These are phyloP conservation scores for Ogataea saltuana DNA, from an alignment of 805 yeast genomes.

Conservation along the genomic window DNA sequence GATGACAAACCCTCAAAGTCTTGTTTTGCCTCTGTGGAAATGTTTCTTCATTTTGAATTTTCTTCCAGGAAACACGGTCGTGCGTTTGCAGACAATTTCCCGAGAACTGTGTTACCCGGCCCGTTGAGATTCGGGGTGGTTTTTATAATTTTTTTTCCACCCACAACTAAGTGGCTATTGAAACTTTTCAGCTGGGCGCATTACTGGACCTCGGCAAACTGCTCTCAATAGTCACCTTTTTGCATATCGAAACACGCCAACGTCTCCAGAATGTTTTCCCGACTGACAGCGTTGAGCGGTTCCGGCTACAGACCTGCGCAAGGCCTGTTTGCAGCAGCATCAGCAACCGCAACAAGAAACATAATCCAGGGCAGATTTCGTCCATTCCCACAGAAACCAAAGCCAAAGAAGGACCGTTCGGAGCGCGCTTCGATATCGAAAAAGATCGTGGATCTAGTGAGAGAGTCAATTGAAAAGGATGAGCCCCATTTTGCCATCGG, in stretches of 20 bases:
- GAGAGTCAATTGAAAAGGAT: slow-evolving; percentile 57
- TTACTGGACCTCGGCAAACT: neutral
- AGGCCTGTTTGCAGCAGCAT: slow-evolving; percentile 11
- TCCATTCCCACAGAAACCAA: slow-evolving; percentile 30
- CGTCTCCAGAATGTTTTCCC: slow-evolving; percentile 1
- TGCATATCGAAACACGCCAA: no score
- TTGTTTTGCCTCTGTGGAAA: slow-evolving; percentile 3
- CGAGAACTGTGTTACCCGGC: slow-evolving; percentile 5
- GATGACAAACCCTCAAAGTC: neutral
- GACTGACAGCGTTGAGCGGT: neutral
- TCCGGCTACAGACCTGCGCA: slow-evolving; percentile 1
- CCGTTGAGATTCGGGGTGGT: neutral
- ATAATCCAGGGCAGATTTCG: slow-evolving; percentile 32
- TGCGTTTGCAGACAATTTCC: neutral
- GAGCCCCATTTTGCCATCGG: slow-evolving; percentile 85
- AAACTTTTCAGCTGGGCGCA: neutral
- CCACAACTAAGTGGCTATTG: neutral
- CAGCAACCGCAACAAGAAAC: slow-evolving; percentile 20
- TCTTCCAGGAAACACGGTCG: slow-evolving; percentile 2
- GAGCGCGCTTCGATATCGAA: slow-evolving; percentile 32
- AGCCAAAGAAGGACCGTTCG: slow-evolving; percentile 22
- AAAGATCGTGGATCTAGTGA: slow-evolving; percentile 30
- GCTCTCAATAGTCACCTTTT: no score
- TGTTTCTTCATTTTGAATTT: slow-evolving; percentile 5
- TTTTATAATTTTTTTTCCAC: neutral